These are phyloP conservation scores for Solanum dulcamara DNA, from an alignment of 257 asterid species.

Conservation along the genomic window DNA sequence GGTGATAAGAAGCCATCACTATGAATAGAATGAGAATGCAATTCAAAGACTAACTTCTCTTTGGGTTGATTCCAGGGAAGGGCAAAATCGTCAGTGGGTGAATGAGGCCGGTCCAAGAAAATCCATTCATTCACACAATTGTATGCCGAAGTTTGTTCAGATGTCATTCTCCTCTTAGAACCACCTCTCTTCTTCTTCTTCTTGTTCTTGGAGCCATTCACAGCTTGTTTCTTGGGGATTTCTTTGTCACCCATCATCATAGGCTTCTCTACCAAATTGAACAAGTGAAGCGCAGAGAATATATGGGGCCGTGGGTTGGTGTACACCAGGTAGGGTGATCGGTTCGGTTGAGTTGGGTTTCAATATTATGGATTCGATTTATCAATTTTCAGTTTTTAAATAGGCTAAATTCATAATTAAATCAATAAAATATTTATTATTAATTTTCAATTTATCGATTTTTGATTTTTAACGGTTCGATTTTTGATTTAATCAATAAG, in stretches of 20 bases:
- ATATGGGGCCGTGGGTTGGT: not conserved
- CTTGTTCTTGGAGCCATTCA: constrained; percentile 25
- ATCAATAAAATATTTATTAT: too few species aligned
- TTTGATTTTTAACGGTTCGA: too few species aligned
- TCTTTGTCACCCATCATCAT: constrained; percentile 54
- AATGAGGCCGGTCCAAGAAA: constrained; percentile 40
- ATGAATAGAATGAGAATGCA: constrained; percentile 74
- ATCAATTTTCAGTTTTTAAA: too few species aligned
- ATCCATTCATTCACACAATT: constrained; percentile 86
- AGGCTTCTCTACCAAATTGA: not conserved
- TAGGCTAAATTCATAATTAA: too few species aligned
- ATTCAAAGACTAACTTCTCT: constrained; percentile 74
- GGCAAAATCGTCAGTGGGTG: constrained; percentile 50
- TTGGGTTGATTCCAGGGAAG: constrained; percentile 60
- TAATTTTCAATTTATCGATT: too few species aligned
- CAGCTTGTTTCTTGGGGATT: constrained; percentile 29
- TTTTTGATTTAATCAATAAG: too few species aligned
- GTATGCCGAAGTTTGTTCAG: constrained; percentile 77
- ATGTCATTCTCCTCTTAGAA: constrained; percentile 70
- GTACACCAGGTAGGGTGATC: too few species aligned
- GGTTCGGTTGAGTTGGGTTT: too few species aligned
- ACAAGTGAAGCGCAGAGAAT: not conserved
- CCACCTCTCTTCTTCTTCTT: constrained; percentile 97
- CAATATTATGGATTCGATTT: too few species aligned
- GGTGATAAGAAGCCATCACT: constrained; percentile 96